Evolutionary conservation across 257 asterid genomes (phyloP), one percentile per base, ranked within the genome.

Genomic region (Striga asiatica): DNA sequence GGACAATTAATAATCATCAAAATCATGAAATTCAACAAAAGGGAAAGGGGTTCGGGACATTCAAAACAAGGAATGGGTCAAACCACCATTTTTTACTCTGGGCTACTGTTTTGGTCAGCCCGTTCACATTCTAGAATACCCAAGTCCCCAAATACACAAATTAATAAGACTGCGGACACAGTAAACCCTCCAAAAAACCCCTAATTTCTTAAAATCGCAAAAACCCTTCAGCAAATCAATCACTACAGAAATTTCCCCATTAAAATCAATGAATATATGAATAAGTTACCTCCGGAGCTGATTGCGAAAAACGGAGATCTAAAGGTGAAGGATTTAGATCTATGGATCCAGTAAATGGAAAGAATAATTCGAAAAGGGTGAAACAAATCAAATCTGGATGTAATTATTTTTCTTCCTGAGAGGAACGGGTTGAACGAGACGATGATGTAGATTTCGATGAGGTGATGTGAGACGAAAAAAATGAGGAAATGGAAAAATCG

Each of bases 341-440:
- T 77, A 69, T 28, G 84, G 84, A 79, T 80, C 88, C 66, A 60
- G 67, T 73, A 71, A 78, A 73, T 78, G 75, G 52, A 66, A 68
- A 21, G 27, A 58, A 18, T 27, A 56, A 25, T 58, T 42, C 18
- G 28, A 34, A n/a, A 29, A 56, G 17, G 52, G 32, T 7, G 1
- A 0, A 10, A 29, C 5, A 1, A 29, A 5, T 50, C 27, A 70
- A 50, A 21, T 6, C 13, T 25, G 35, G 65, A 62, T 53, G 39
- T 56, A 60, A 69, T 62, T 21, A 75, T 62, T 43, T 43, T 56
- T 64, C 54, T 49, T 43, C 54, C 54, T 38, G 61, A 64, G 58
- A 60, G 63, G 65, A 54, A 60, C 64, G 29, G 61, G 57, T 35
- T 25, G n/a, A 18, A 61, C 60, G 47, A 46, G 64, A 48, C 35